These are phyloP conservation scores for Crucihimalaya himalaica DNA, from an alignment of 345 rosid genomes.

Conservation along the genomic window DNA sequence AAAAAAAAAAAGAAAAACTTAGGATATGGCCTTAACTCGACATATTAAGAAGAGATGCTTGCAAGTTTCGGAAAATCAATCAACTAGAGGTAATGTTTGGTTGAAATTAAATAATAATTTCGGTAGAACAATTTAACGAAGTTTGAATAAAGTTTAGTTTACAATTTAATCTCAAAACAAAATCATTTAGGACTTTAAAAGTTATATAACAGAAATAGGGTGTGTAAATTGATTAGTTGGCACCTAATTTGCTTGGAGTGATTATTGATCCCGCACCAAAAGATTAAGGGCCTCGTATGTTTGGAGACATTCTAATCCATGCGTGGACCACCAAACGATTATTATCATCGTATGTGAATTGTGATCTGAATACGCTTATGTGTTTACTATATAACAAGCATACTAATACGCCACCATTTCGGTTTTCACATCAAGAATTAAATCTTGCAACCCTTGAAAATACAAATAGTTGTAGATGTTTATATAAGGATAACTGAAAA, in stretches of 20 bases:
- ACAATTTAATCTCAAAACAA: neutral
- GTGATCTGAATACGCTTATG: neutral
- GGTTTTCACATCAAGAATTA: neutral
- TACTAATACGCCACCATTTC: neutral
- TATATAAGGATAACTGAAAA: neutral
- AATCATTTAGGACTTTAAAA: neutral
- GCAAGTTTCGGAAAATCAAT: neutral
- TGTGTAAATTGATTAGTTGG: slow-evolving; percentile 7
- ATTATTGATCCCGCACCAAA: neutral
- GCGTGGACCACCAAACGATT: slow-evolving; percentile 16
- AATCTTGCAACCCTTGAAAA: neutral
- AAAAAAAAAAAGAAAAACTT: neutral
- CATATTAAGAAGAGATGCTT: neutral
- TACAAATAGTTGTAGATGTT: neutral
- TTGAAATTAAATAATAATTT: too few relatives aligned
- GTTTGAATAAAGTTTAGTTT: neutral
- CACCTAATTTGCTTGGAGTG: neutral
- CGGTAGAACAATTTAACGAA: neutral
- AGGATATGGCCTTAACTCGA: neutral
- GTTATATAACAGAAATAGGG: neutral
- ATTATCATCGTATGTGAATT: too few relatives aligned
- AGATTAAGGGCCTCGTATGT: slow-evolving; percentile 1
- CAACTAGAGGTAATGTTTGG: neutral
- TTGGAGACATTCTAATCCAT: neutral
- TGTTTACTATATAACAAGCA: neutral